Percentiles rank a stretch among this genome's conserved stretches.
Conservation (phyloP, 805 yeast species). For the Sugiyamaella lignohabitans region DNA sequence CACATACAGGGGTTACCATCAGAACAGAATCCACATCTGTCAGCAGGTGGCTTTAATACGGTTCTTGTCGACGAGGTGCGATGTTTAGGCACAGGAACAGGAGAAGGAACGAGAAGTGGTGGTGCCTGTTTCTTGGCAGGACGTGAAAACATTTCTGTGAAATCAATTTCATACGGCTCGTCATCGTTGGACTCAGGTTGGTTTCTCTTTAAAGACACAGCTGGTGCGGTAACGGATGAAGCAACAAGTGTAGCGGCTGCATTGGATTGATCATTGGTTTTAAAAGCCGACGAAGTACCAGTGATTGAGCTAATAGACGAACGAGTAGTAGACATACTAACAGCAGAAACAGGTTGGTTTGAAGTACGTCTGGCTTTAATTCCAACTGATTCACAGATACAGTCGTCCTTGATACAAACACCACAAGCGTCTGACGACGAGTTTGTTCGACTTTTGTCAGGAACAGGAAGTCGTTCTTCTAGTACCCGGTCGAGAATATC, state of each 20-base stretch:
- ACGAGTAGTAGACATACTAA: not conserved
- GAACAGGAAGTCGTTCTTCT: conserved; percentile 31
- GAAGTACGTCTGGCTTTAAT: conserved; percentile 13
- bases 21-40: conserved; percentile 89
- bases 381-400: conserved; percentile 50
- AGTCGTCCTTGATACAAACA: conserved; percentile 61
- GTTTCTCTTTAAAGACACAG: not conserved
- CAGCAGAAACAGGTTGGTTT: not conserved
- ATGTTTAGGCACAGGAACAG: not conserved
- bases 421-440: conserved; percentile 43
- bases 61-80: not conserved
- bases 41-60: conserved; percentile 31
- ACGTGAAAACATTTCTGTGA: conserved; percentile 40
- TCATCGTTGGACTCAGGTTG: conserved; percentile 17
- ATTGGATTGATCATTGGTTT: not conserved
- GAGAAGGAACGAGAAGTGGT: not conserved
- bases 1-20: conserved; percentile 91
- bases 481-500: conserved; percentile 32
- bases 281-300: not conserved
- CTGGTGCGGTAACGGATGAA: not conserved
- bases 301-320: no score
- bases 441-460: conserved; percentile 6
- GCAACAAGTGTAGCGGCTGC: no score
- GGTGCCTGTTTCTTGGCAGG: conserved; percentile 12
- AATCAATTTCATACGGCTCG: conserved; percentile 42